Evolutionary conservation across 2,329 filamentous ascomycete genomes (phyloP).

Genomic region (Fusarium illudens): DNA sequence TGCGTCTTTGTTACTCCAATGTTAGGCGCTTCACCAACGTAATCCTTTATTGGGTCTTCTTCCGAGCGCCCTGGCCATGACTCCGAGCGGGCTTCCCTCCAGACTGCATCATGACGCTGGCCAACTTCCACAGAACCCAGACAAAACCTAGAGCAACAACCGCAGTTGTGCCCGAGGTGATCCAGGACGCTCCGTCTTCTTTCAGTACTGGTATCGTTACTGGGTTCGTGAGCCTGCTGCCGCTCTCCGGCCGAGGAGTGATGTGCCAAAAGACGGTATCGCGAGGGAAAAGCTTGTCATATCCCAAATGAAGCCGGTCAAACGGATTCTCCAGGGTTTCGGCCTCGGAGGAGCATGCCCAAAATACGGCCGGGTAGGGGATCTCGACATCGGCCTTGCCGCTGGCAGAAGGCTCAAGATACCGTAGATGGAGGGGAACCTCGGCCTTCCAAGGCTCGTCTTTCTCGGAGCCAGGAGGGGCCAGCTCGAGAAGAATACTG

Average conservation of each 20-base stretch:
- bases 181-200: slow-evolving; percentile 56
- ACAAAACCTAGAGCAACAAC: slow-evolving; percentile 70
- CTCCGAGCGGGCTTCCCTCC: not conserved
- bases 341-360: slow-evolving; percentile 78
- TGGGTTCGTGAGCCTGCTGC: slow-evolving; percentile 58
- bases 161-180: slow-evolving; percentile 64
- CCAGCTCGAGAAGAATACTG: slow-evolving; percentile 77
- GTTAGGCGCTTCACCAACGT: not conserved
- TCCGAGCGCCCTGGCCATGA: slow-evolving; percentile 10
- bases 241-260: slow-evolving; percentile 55
- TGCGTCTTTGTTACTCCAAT: too few species aligned
- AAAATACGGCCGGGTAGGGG: slow-evolving; percentile 87
- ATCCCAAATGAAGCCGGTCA: slow-evolving; percentile 84
- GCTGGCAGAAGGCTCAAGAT: slow-evolving; percentile 69
- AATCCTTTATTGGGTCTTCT: slow-evolving; percentile 36
- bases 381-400: slow-evolving; percentile 66
- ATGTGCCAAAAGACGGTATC: slow-evolving; percentile 87
- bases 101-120: slow-evolving; percentile 20
- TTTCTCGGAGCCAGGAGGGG: slow-evolving; percentile 55
- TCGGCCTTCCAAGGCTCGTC: slow-evolving; percentile 68
- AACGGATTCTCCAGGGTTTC: slow-evolving; percentile 84
- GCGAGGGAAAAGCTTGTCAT: slow-evolving; percentile 79
- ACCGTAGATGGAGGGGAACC: slow-evolving; percentile 87
- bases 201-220: slow-evolving; percentile 73
- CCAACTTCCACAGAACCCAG: slow-evolving; percentile 73